Evolutionary conservation across 441 rosid species (phyloP).

Genomic region (Caryocar brasiliense): DNA sequence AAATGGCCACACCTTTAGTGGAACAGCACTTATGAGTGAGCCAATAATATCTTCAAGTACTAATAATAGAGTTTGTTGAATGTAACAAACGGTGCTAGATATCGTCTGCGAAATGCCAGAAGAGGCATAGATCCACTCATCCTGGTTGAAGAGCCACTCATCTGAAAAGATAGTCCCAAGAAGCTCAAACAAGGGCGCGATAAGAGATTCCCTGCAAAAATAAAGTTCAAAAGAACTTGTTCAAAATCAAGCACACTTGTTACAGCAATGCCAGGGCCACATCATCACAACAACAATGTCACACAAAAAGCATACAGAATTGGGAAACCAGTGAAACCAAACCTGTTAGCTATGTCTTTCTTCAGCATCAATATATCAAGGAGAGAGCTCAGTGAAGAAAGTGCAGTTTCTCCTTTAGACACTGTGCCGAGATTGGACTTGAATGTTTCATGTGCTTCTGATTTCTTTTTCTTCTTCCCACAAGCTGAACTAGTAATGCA

Average conservation of each 20-base stretch:
- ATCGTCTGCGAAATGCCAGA: constrained; percentile 29
- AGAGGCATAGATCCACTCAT: constrained; percentile 34
- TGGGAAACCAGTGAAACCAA: constrained; percentile 7
- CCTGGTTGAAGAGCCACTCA: constrained; percentile 35
- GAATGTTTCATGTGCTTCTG: constrained; percentile 22
- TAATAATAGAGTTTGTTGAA: constrained; percentile 62
- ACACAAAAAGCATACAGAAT: background rate
- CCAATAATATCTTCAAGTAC: constrained; percentile 64
- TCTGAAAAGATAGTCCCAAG: constrained; percentile 44
- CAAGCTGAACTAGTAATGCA: constrained; percentile 21
- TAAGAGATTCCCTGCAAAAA: constrained; percentile 54
- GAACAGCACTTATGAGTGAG: constrained; percentile 24
- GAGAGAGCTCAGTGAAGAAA: constrained; percentile 54
- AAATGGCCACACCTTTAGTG: constrained; percentile 56
- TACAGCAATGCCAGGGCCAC: constrained; percentile 5
- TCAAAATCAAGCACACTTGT: background rate
- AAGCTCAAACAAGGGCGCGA: constrained; percentile 76
- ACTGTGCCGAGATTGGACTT: constrained; percentile 16
- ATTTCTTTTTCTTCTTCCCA: constrained; percentile 59
- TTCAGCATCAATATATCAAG: constrained; percentile 75
- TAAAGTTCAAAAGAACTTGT: constrained; percentile 7
- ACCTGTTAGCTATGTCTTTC: constrained; percentile 82
- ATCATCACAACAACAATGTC: background rate
- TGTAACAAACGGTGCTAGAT: constrained; percentile 27
- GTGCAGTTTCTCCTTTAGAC: constrained; percentile 36